Evolutionary conservation across 2,329 filamentous ascomycete species (phyloP), one percentile per base, ranked within the genome.

Genomic region (Grosmannia penicillata): DNA sequence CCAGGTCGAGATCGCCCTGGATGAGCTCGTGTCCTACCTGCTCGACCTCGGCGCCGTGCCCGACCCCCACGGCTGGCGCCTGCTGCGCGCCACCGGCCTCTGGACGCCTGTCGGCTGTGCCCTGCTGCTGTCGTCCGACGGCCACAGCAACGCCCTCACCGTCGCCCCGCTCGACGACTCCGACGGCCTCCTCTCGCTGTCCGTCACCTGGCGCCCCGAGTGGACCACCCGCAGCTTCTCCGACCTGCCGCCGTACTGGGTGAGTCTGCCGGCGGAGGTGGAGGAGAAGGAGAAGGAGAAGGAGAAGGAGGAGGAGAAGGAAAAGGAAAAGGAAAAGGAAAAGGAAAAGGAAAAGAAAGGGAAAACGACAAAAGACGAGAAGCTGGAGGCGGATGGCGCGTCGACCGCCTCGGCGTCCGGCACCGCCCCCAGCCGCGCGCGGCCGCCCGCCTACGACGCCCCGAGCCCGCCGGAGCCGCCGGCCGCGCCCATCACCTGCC

Each of bases 41-140:
- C 53, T 80, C 2, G 75, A 80, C 50, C 59, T 77, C 8, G 76
- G 76, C 3, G 75, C 75, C 2, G 58, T 75, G 3, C 73, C 74
- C 0, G 69, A 76, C 41, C 53, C 68, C 0, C 68, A 70, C 36
- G 73, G 72, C 3, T 75, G 72, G 65, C 65, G 63, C 29, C 54
- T 76, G 45, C 45, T 78, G 40, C 60, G 70, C 21, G 66, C 65
- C 0, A 69, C 69, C 6, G 73, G 73, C 0, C 48, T 77, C 2
- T 77, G 73, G 72, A 72, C 73, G 3, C 72, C 74, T 0, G 63
- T 66, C 1, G 73, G 72, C 4, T 76, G 71, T 25, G 56, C 65
- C 0, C 51, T 78, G 37, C 63, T 78, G 59, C 61, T 60, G 44
- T 67, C 65, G 1, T 67, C 72, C 0, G 63, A 68, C 41, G 60